Base-by-base conservation (phyloP, 2,329 filamentous ascomycete genomes). In the Exserohilum rostratum region DNA sequence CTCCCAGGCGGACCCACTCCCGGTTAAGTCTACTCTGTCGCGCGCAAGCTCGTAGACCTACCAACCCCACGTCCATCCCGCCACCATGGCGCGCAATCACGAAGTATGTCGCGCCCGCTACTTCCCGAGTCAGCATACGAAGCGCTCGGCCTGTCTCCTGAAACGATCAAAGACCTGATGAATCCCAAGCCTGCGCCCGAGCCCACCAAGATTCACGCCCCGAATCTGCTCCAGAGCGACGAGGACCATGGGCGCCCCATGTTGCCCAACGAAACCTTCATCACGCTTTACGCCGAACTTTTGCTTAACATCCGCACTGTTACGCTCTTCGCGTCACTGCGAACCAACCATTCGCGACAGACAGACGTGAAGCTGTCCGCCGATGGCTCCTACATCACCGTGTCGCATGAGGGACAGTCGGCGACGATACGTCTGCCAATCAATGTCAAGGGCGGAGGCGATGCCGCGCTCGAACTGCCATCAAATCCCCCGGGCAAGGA, bases 231-330 rank as follows among this genome's bases (percentile, higher is more conserved):
- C 18, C 66, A 73, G 50, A 64, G 61, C 50, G 61, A 60, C 20
- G 62, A 61, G 38, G 59, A 66, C 47, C 60, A 60, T 31, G 57
- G 55, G 29, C 50, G 60, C 22, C 64, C 62, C n/a, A 65, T 72
- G 34, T 59, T 61, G 17, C 61, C 64, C 25, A 71, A 72, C 59
- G 65, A 73, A 46, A 63, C 67, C 13, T 64, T 61, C 33, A 75
- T 75, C 40, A 65, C 64, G 13, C 75, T 87, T 12, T 86, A 87
- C 60, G 83, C 84, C 20, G 85, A 88, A 69, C 78, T 85, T 13
- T 75, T 87, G 33, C 78, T 83, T 31, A 82, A 87, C 58, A 85
- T 87, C 57, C 81, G 83, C 37, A 84, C 85, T 55, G 75, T 86
- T 37, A 84, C 83, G 2, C 76, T 87, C 13, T 82, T 85, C 60